Evolutionary conservation across 2,329 filamentous ascomycete genomes (phyloP), one percentile per base, ranked within the genome.

Genomic region (Pseudogymnoascus destructans): DNA sequence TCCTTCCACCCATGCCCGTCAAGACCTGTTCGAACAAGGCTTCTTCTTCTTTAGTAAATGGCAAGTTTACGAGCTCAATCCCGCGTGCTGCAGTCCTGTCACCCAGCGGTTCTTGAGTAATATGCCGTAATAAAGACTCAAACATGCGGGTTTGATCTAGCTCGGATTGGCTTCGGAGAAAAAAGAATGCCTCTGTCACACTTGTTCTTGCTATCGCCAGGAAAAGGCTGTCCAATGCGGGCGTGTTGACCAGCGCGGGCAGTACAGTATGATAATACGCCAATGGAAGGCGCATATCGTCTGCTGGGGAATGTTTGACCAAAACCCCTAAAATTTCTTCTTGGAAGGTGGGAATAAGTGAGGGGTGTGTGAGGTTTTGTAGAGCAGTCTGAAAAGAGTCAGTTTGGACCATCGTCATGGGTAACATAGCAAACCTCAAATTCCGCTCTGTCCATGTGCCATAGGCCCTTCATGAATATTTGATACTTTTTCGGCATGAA

Each of bases 381-480:
- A 95, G 76, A 2, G 89, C 87, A 62, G 74, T 72, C 79, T 86
- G 60, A 21, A 9, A 19, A 21, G 61, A 32, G 63, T 71, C 58
- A 69, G 64, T 59, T 56, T 54, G 59, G 59, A 60, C 13, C 55
- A 59, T 57, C 17, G 25, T 32, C 19, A 23, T 55, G 19, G 23
- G 33, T 36, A 3, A 8, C 13, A 5, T 27, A 23, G 64, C 71
- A 5, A 66, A 86, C 82, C 63, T 77, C 73, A 66, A 88, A 90
- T 59, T 89, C 77, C 46, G 82, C 74, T 42, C 80, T 79, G 67
- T 95, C 89, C 69, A 95, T 75, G 65, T 86, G 77, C 87, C 89
- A 95, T 8, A 95, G 73, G 0, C 89, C 89, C 64, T 86, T 83
- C 72, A 93, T 89, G 65, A 91, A 87, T 49, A 87, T 81, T 70